Percentiles rank a stretch among this genome's conserved stretches.
Conservation (phyloP, 257 asterid genomes). For the Echium plantagineum region DNA sequence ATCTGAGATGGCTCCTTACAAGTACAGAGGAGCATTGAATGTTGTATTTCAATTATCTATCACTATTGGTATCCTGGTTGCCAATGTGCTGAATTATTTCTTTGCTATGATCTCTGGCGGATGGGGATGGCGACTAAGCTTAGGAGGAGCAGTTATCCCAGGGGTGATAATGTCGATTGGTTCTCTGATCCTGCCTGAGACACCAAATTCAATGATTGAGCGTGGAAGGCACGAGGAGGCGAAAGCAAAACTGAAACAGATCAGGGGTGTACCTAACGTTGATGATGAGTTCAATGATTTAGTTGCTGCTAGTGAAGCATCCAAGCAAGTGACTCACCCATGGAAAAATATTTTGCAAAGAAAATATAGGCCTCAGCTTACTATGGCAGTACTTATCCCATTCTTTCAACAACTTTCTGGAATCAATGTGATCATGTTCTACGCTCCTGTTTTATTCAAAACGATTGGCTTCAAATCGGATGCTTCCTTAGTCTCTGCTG, state of each 20-base stretch:
- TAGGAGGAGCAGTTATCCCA: slow-evolving; percentile 85
- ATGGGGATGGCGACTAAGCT: slow-evolving; percentile 74
- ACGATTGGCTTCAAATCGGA: slow-evolving; percentile 54
- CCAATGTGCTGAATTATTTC: slow-evolving; percentile 44
- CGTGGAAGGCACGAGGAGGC: slow-evolving; percentile 51
- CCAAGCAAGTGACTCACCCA: slow-evolving; percentile 47
- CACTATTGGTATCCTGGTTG: slow-evolving; percentile 34
- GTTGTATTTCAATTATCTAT: slow-evolving; percentile 46
- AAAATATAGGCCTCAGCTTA: slow-evolving; percentile 67
- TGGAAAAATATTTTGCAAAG: slow-evolving; percentile 55
- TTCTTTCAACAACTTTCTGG: slow-evolving; percentile 79
- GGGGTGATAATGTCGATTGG: slow-evolving; percentile 62
- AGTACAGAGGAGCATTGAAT: slow-evolving; percentile 54
- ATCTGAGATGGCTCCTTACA: slow-evolving; percentile 61
- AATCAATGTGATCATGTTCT: slow-evolving; percentile 66
- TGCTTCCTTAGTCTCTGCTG: slow-evolving; percentile 55
- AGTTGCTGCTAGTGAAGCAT: slow-evolving; percentile 60
- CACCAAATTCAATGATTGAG: slow-evolving; percentile 77
- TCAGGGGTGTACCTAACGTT: slow-evolving; percentile 43
- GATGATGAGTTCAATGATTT: slow-evolving; percentile 66
- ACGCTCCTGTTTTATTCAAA: slow-evolving; percentile 68
- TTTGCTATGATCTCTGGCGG: slow-evolving; percentile 38
- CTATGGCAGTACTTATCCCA: slow-evolving; percentile 66
- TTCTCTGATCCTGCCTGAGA: slow-evolving; percentile 67
- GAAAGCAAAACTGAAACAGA: slow-evolving; percentile 27